Conservation (phyloP, 768 basidiomycete genomes). For the Porphyrellus cyaneotinctus region DNA sequence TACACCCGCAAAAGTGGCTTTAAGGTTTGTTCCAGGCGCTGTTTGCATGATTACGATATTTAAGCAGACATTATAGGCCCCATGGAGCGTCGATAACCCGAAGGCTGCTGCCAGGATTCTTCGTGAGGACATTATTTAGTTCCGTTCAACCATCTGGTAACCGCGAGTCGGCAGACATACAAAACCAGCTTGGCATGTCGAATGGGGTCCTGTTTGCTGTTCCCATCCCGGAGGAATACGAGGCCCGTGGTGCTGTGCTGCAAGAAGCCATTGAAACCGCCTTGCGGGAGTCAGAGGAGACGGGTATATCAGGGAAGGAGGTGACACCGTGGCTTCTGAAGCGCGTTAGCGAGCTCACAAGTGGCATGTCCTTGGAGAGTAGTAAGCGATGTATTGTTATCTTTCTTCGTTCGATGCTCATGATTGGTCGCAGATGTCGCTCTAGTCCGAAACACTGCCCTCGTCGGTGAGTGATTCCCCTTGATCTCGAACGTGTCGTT, state of each 20-base stretch:
- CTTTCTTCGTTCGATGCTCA: conserved; percentile 1
- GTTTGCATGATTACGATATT: not conserved
- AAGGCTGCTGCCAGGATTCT: conserved; percentile 68
- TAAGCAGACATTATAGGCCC: conserved; percentile 48
- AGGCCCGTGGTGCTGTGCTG: conserved; percentile 59
- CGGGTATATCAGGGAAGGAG: conserved; percentile 86
- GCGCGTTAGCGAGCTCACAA: conserved; percentile 76
- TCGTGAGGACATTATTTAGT: conserved; percentile 42
- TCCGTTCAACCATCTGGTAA: not conserved
- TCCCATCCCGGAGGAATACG: conserved; percentile 80
- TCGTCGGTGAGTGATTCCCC: conserved; percentile 54
- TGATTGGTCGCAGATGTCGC: conserved; percentile 61
- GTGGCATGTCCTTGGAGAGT: conserved; percentile 67
- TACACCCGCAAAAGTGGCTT: conserved; percentile 82
- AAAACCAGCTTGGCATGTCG: conserved; percentile 64
- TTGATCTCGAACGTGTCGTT: not conserved
- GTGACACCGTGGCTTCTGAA: conserved; percentile 92
- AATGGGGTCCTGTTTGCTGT: conserved; percentile 82
- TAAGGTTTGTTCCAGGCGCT: conserved; percentile 37
- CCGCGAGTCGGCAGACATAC: conserved; percentile 47
- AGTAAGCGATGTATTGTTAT: conserved; percentile 42
- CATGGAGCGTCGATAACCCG: conserved; percentile 71
- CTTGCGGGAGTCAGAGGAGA: conserved; percentile 74
- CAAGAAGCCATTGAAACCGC: conserved; percentile 83
- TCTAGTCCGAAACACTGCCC: conserved; percentile 83